A percentile compares a stretch with the other conserved stretches of the same genome.
These are phyloP conservation scores for Malus hybrid DNA, from an alignment of 331 rosid genomes.

Conservation along the genomic window DNA sequence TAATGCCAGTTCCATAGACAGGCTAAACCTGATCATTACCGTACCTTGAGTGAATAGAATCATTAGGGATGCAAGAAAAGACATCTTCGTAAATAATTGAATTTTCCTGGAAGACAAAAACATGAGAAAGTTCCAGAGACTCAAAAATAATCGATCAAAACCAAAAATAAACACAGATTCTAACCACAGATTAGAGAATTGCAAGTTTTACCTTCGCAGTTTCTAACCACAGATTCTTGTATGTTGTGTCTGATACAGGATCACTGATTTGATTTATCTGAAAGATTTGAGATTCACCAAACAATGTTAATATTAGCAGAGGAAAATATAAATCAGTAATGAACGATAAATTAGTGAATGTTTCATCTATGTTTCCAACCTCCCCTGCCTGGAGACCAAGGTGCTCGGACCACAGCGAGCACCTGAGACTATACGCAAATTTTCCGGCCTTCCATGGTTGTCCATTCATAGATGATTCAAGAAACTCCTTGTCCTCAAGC, in stretches of 20 bases:
- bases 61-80: conserved; percentile 41
- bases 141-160: not conserved
- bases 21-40: not conserved
- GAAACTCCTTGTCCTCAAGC: conserved; percentile 41
- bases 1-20: too few species aligned
- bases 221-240: conserved; percentile 39
- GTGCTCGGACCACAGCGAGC: conserved; percentile 50
- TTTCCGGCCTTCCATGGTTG: conserved; percentile 45
- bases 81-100: conserved; percentile 33
- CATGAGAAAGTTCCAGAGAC: not conserved
- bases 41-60: conserved; percentile 36
- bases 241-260: conserved; percentile 41
- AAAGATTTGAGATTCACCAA: not conserved
- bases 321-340: not conserved
- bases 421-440: conserved; percentile 32
- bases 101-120: conserved; percentile 26
- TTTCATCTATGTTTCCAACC: conserved; percentile 19
- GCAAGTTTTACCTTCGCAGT: conserved; percentile 34
- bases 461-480: conserved; percentile 42
- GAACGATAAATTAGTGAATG: not conserved
- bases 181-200: not conserved
- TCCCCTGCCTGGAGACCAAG: conserved; percentile 40
- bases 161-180: not conserved
- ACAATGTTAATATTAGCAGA: not conserved
- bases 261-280: conserved; percentile 40